Conservation (phyloP, 495 filamentous ascomycete species). For the Aspergillus nanangensis region DNA sequence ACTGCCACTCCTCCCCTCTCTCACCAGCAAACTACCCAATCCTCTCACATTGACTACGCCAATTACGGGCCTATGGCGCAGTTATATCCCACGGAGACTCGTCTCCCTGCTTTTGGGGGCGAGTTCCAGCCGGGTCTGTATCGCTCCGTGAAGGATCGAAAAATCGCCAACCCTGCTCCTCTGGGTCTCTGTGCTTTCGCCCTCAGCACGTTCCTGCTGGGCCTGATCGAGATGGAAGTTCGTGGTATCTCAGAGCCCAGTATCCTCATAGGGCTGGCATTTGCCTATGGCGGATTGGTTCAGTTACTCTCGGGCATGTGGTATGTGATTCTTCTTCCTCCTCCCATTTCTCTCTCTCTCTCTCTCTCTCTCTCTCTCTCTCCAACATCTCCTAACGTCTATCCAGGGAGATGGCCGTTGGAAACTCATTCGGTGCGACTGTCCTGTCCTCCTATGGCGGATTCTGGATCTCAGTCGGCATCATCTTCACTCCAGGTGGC, state of each 20-base stretch:
- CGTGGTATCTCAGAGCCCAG: conserved; percentile 53
- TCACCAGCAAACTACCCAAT: conserved; percentile 2
- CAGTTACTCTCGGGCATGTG: conserved; percentile 92
- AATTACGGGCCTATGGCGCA: conserved; percentile 57
- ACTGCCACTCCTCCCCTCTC: background rate
- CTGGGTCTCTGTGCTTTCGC: conserved; percentile 78
- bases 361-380: background rate
- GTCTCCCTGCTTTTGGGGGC: conserved; percentile 79
- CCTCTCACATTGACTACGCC: conserved; percentile 21
- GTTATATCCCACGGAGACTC: conserved; percentile 53
- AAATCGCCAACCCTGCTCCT: conserved; percentile 76
- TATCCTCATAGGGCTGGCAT: conserved; percentile 59
- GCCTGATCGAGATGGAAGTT: conserved; percentile 65
- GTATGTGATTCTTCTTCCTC: conserved; percentile 51
- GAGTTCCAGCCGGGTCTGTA: conserved; percentile 88
- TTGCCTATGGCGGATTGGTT: conserved; percentile 71
- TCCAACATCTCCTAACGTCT: background rate
- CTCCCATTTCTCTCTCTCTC: background rate
- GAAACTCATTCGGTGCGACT: conserved; percentile 94
- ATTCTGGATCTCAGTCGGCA: conserved; percentile 86
- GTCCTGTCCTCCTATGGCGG: conserved; percentile 90
- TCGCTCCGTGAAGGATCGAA: conserved; percentile 58
- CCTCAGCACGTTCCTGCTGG: conserved; percentile 83
- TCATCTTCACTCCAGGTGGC: conserved; percentile 73
- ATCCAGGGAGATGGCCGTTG: conserved; percentile 86